Percentiles rank a stretch among this genome's conserved stretches.
Evolutionary conservation across 2,329 filamentous ascomycete genomes (phyloP).

Genomic region (Arthroderma sp.): DNA sequence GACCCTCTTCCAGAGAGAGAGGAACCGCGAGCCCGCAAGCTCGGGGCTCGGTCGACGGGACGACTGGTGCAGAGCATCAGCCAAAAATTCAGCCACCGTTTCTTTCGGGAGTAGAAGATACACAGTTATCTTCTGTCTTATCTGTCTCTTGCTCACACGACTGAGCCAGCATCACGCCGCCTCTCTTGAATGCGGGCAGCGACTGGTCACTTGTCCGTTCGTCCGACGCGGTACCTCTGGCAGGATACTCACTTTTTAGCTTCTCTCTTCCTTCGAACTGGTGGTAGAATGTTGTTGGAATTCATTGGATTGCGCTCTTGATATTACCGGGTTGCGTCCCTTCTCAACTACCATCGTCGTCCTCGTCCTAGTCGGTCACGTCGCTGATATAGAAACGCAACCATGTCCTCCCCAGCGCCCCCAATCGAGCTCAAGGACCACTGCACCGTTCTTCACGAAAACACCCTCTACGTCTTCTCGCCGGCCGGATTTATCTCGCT

Average conservation of each 20-base stretch:
- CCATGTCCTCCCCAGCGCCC: conserved; percentile 63
- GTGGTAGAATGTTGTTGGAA: neutral
- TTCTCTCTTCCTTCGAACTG: neutral
- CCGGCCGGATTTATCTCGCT: conserved; percentile 63
- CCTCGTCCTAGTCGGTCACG: neutral
- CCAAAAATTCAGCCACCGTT: neutral
- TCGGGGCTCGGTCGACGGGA: neutral
- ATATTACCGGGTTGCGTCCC: neutral
- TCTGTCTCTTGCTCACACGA: neutral
- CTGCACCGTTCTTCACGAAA: conserved; percentile 69
- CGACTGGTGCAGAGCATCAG: neutral
- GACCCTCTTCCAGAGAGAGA: neutral
- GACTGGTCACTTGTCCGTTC: neutral
- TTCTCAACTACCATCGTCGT: neutral
- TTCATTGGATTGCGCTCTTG: neutral
- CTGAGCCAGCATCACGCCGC: neutral
- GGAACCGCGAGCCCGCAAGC: neutral
- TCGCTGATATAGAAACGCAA: conserved; percentile 9
- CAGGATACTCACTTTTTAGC: neutral
- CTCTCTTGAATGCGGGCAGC: neutral
- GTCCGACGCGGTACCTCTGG: conserved; percentile 1
- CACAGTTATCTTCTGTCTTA: neutral
- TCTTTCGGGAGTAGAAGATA: neutral
- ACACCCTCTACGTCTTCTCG: conserved; percentile 76
- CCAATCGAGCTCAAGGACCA: conserved; percentile 58